Evolutionary conservation across 805 yeast genomes (phyloP), one percentile per base, ranked within the genome.

Genomic region (Lipomyces oligophaga): DNA sequence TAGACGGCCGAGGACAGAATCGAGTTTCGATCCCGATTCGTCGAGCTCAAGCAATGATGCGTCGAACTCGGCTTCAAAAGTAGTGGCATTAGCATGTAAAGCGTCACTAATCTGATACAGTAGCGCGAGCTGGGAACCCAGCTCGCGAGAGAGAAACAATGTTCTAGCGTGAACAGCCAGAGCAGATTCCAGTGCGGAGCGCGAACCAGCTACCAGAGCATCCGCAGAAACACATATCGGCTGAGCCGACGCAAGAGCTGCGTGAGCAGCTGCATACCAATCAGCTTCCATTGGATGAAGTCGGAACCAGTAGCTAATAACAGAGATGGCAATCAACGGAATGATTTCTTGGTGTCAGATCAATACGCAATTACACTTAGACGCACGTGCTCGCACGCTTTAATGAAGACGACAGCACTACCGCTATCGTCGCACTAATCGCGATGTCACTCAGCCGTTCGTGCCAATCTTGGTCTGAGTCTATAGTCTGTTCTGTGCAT

Each of bases 201-300:
- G 61, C 1, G 73, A 67, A 8, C 63, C 61, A 1, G 65, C 61
- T 6, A 77, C 66, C 19, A 63, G 59, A 18, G 58, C 54, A 56
- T 74, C 74, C 16, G 83, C 80, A 27, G 68, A 70, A n/a, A 70
- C 68, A 42, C 85, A 79, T 3, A 75, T 58, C 6, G 67, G 65
- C 44, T 75, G 78, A 0, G 81, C 83, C 11, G 69, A 67, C 1
- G 70, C 61, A 28, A 79, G 67, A 19, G 74, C 71, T 45, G 61
- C 64, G 36, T 73, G 70, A 0, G 84, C 79, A 57, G 74, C 77
- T 11, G 58, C 53, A 5, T 69, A 64, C 75, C 78, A 74, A 19
- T 52, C 53, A 16, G 56, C 13, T 34, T 52, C 56, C 56, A 52
- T 51, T 15, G 34, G 34, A 7, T 8, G 34, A 7, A 8, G 34